Evolutionary conservation across 345 rosid species (phyloP).

Genomic region (Aquilaria sinensis): DNA sequence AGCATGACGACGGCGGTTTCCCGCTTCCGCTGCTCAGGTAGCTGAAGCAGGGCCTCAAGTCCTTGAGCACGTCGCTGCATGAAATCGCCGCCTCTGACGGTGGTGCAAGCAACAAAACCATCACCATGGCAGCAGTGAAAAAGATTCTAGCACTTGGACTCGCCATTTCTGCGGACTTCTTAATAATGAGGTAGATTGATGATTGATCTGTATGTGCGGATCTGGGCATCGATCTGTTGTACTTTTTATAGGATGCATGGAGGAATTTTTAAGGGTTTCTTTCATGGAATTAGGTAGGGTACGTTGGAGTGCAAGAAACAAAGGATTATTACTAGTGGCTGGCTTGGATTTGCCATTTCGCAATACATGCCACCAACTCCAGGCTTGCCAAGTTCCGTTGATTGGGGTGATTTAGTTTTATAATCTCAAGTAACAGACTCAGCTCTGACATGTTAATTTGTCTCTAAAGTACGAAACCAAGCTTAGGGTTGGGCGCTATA

Average conservation of each 20-base stretch:
- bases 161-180: background rate
- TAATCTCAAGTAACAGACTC: too few species aligned
- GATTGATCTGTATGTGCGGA: too few species aligned
- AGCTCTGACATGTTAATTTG: too few species aligned
- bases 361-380: too few species aligned
- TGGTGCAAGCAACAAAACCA: constrained; percentile 23
- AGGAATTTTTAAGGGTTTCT: background rate
- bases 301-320: too few species aligned
- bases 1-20: constrained; percentile 51
- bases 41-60: constrained; percentile 61
- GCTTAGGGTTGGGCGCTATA: too few species aligned
- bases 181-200: background rate
- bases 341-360: too few species aligned
- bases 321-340: too few species aligned
- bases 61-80: constrained; percentile 50
- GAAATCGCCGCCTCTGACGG: constrained; percentile 42
- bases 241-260: constrained; percentile 3
- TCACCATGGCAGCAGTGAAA: constrained; percentile 16
- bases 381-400: too few species aligned
- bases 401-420: too few species aligned
- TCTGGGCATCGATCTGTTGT: background rate
- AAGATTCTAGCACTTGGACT: constrained; percentile 12
- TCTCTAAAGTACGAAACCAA: too few species aligned
- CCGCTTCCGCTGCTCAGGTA: constrained; percentile 59
- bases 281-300: too few species aligned